Evolutionary conservation across 2,329 filamentous ascomycete genomes (phyloP), one percentile per base, ranked within the genome.

Genomic region (Canariomyces notabilis): DNA sequence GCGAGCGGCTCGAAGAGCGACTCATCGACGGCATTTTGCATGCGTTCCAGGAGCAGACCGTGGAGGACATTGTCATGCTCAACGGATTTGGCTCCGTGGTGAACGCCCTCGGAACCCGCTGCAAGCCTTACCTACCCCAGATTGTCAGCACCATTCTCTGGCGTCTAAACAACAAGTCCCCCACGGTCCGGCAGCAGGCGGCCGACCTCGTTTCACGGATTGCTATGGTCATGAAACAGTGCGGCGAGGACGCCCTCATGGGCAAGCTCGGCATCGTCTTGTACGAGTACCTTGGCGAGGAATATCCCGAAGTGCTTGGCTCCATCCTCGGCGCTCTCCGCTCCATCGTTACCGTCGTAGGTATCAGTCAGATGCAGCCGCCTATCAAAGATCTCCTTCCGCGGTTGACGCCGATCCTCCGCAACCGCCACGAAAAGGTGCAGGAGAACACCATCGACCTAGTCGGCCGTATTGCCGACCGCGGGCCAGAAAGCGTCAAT

Each of bases 381-480:
- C 91, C 93, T 2, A 97, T 98, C 72, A 91, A 91, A 64, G 94
- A 98, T 64, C 76, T 98, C 22, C 79, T 98, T 8, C 93, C 93
- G 14, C 88, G 93, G 33, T 80, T 98, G 26, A 98, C 93, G 1
- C 93, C 93, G n/a, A 98, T 98, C 64, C 77, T 98, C 44, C 88
- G 93, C 63, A 98, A 98, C 70, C 86, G 93, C 54, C 93, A 98
- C 71, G 93, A 98, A 64, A 98, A 98, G 69, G 94, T 98, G 35
- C 93, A 98, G 66, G 93, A 98, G 62, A 98, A 98, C 68, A 97
- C 93, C 0, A 97, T 98, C 59, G 93, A 98, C 65, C 77, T 98
- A 2, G 93, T 98, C 16, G 93, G 93, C 46, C 91, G 93, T 75
- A 97, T 98, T 58, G 93, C 94, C 14, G 93, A 98, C 68, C 87